Evolutionary conservation across 2,329 filamentous ascomycete genomes (phyloP).

Genomic region (Cladophialophora psammophila): DNA sequence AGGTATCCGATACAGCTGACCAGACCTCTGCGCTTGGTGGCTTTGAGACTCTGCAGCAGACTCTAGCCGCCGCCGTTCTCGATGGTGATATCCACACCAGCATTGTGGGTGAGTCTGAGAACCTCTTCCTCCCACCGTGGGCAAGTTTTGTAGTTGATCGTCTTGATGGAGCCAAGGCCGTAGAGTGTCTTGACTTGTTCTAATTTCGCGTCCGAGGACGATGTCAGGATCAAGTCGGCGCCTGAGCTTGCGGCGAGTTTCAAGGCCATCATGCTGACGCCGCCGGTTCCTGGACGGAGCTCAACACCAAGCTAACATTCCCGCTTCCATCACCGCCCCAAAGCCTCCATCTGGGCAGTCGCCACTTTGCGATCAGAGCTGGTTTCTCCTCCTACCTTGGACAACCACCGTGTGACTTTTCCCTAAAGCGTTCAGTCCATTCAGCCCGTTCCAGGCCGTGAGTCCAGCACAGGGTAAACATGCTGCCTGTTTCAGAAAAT

Average conservation of each 20-base stretch:
- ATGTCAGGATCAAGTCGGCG: constrained; percentile 48
- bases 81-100: constrained; percentile 49
- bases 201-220: constrained; percentile 49
- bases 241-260: constrained; percentile 47
- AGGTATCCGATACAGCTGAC: constrained; percentile 57
- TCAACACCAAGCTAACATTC: too few species aligned
- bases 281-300: constrained; percentile 44
- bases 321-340: too few species aligned
- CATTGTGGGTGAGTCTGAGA: constrained; percentile 44
- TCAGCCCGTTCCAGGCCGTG: constrained; percentile 56
- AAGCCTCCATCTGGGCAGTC: too few species aligned
- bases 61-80: constrained; percentile 52
- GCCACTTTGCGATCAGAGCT: too few species aligned
- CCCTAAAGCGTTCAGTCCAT: constrained; percentile 49
- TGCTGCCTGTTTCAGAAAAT: too few species aligned
- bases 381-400: constrained; percentile 54
- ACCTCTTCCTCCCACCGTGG: constrained; percentile 47
- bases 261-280: constrained; percentile 48
- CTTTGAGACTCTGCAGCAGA: constrained; percentile 51
- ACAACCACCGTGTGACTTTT: constrained; percentile 55
- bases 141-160: constrained; percentile 45
- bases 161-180: constrained; percentile 38
- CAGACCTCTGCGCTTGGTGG: constrained; percentile 51
- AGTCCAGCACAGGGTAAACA: constrained; percentile 56
- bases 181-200: constrained; percentile 42